Percentiles rank a stretch among this genome's conserved stretches.
These are phyloP conservation scores for Scheffersomyces ergatensis DNA, from an alignment of 805 yeast species.

Conservation along the genomic window DNA sequence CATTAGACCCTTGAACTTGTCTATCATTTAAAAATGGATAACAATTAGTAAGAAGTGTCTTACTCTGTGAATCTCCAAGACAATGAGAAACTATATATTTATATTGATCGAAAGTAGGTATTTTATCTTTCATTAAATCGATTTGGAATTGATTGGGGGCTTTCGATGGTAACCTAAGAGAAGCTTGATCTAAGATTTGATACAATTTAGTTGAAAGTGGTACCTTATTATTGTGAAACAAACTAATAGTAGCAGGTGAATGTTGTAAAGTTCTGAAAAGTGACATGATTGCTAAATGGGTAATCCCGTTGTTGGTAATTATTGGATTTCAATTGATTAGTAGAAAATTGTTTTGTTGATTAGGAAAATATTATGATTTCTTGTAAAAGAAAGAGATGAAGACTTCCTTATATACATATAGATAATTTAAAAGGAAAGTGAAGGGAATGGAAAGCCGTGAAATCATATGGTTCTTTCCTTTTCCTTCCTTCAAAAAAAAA, in stretches of 20 bases:
- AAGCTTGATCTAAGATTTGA: conserved; percentile 28
- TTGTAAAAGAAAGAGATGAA: too few relatives aligned
- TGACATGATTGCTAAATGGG: too few relatives aligned
- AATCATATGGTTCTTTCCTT: too few relatives aligned
- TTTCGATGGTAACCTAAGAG: conserved; percentile 11
- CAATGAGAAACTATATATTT: conserved; percentile 23
- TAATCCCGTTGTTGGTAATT: too few relatives aligned
- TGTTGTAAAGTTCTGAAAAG: conserved; percentile 41
- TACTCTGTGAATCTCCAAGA: conserved; percentile 20
- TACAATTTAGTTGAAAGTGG: conserved; percentile 30
- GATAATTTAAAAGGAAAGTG: too few relatives aligned
- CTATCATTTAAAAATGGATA: conserved; percentile 37
- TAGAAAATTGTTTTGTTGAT: too few relatives aligned
- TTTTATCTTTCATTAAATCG: conserved; percentile 35
- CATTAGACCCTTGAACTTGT: conserved; percentile 7
- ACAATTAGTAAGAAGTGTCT: conserved; percentile 23
- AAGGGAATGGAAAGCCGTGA: too few relatives aligned
- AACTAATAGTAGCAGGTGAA: conserved; percentile 39
- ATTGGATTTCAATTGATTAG: too few relatives aligned
- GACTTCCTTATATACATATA: too few relatives aligned
- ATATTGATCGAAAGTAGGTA: conserved; percentile 45
- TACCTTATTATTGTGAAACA: conserved; percentile 37
- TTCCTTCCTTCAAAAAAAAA: too few relatives aligned
- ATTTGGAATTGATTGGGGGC: conserved; percentile 22
- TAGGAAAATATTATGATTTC: too few relatives aligned